Evolutionary conservation across 176 grass and related monocot species (phyloP).

Genomic region (Puya raimondii): DNA sequence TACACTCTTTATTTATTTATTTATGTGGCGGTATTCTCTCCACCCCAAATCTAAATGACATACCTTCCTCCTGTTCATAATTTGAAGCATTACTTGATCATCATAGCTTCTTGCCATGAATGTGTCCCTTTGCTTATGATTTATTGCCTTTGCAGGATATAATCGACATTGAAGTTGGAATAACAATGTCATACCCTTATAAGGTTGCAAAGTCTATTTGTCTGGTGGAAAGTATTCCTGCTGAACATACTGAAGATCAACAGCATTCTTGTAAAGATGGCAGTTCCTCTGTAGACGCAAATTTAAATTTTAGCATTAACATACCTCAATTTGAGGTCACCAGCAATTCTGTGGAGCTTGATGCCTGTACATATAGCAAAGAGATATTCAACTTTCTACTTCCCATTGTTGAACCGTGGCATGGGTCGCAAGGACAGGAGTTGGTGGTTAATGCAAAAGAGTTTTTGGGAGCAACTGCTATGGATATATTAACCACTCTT

Average conservation of each 20-base stretch:
- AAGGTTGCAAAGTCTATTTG: constrained; percentile 47
- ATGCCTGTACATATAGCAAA: constrained; percentile 33
- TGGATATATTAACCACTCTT: constrained; percentile 52
- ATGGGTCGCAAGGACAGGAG: constrained; percentile 29
- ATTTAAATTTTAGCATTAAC: constrained; percentile 24
- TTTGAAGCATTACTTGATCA: constrained; percentile 14
- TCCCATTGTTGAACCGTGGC: constrained; percentile 35
- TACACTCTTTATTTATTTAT: too few species aligned
- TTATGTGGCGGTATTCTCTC: too few species aligned
- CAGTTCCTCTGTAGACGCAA: constrained; percentile 18
- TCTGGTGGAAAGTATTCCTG: constrained; percentile 47
- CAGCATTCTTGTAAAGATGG: constrained; percentile 29
- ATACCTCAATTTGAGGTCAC: constrained; percentile 67
- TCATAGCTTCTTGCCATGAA: constrained; percentile 6
- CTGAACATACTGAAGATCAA: constrained; percentile 24
- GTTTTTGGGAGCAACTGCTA: constrained; percentile 40
- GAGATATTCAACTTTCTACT: constrained; percentile 42
- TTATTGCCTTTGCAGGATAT: constrained; percentile 49
- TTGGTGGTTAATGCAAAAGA: constrained; percentile 35
- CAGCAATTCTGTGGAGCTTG: constrained; percentile 46
- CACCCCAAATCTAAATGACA: too few species aligned
- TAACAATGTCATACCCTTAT: constrained; percentile 46
- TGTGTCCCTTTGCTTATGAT: constrained; percentile 14
- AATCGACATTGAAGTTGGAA: constrained; percentile 46
- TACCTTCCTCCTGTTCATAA: not conserved